Base-by-base conservation (phyloP, 495 filamentous ascomycete genomes). In the Margaritispora aquatica region DNA sequence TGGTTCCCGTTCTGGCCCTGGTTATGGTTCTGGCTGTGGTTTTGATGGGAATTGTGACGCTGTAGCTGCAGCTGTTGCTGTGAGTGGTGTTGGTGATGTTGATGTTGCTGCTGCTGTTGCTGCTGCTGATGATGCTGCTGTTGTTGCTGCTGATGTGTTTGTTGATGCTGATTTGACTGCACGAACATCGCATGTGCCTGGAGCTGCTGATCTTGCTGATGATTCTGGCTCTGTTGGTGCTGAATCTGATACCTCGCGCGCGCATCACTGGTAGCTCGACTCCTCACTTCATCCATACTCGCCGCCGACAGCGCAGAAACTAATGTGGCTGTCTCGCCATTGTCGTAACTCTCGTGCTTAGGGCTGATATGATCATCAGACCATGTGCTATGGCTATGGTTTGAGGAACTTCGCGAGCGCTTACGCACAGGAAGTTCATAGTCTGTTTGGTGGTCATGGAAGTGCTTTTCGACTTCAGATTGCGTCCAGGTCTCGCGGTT, bases 231-330 rank as follows among this genome's bases (percentile, higher is more conserved):
- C 26, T 53, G 55, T 4, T 44, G 36, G 13, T 48, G 48, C 24
- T 52, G 21, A 13, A 38, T 34, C 24, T 53, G 48, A 11, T 49
- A 21, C 13, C 48, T 51, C 17, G 26, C 20, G 23, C 48, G 52
- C 11, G 51, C 52, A 31, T 62, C 59, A 31, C 55, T 65, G 2
- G 24, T 50, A 3, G 63, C 47, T 20, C 51, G 21, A 15, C 46
- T 59, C 13, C 55, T 29, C 8, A 47, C 51, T 15, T 62, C 55
- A 10, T 62, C 59, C 52, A 62, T 59, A 4, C 47, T 49, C 2
- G 44, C 26, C 20, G 46, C 34, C 5, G 54, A 57, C 5, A 58
- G 49, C 10, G 55, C 27, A 5, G 60, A 48, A 9, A 54, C 47
- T 20, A 58, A 21, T 19, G 10, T 54, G 9, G 9, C 36, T 3